phyloP scores from a whole-genome alignment of 2,329 filamentous ascomycete genomes.

The Aspergillus versicolor region DNA sequence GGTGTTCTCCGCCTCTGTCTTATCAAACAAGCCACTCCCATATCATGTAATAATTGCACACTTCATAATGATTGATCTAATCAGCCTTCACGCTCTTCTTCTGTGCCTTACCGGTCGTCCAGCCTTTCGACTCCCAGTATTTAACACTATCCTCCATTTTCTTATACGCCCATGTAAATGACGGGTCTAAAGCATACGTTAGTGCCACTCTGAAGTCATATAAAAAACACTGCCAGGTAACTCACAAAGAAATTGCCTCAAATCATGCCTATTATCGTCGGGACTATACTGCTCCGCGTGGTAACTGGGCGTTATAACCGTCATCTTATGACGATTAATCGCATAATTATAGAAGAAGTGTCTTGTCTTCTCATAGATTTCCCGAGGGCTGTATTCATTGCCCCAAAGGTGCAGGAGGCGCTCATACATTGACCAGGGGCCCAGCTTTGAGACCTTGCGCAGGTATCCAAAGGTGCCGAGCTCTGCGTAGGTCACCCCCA shows the following conservation, averaged over 20 bases:
- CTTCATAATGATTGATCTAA: conserved; percentile 10
- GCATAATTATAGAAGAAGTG: conserved; percentile 52
- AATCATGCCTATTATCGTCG: conserved; percentile 61
- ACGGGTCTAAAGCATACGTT: conserved; percentile 26
- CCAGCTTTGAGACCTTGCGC: conserved; percentile 56
- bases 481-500: conserved; percentile 56
- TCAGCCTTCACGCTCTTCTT: conserved; percentile 39
- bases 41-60: too few species aligned
- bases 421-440: conserved; percentile 56
- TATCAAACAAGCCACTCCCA: background rate
- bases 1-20: background rate
- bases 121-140: conserved; percentile 42
- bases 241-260: conserved; percentile 54
- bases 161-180: conserved; percentile 47
- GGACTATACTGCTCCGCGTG: conserved; percentile 54
- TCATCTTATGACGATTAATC: conserved; percentile 67
- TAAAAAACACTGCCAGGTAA: background rate
- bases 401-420: conserved; percentile 54
- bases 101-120: conserved; percentile 32
- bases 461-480: conserved; percentile 54
- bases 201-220: background rate
- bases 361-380: conserved; percentile 50
- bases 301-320: conserved; percentile 58
- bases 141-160: conserved; percentile 51
- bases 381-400: conserved; percentile 37